phyloP scores from a whole-genome alignment of 2,329 filamentous ascomycete species.

The Trichophyton verrucosum region DNA sequence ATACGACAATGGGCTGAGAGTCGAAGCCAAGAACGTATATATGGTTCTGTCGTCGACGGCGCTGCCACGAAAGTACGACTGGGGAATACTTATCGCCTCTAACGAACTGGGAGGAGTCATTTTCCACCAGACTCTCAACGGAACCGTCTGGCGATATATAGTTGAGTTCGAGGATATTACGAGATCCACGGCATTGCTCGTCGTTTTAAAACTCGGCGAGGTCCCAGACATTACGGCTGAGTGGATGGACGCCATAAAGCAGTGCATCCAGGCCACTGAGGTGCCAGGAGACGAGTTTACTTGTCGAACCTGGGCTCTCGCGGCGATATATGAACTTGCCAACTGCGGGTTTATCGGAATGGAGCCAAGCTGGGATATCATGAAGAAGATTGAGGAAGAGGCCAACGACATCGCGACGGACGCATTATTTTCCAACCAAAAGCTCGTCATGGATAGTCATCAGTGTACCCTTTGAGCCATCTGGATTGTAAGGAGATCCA shows the following conservation, averaged over 20 bases:
- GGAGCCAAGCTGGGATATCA: slow-evolving; percentile 9
- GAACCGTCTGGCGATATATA: slow-evolving; percentile 8
- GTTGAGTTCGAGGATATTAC: slow-evolving; percentile 7
- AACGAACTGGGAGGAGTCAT: slow-evolving; percentile 8
- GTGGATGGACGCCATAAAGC: slow-evolving; percentile 11
- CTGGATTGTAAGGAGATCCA: not conserved
- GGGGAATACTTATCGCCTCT: slow-evolving; percentile 12
- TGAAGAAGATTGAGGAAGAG: slow-evolving; percentile 11
- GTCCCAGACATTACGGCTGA: slow-evolving; percentile 10
- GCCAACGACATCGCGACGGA: slow-evolving; percentile 1
- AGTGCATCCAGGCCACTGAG: slow-evolving; percentile 8
- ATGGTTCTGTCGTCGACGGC: slow-evolving; percentile 9
- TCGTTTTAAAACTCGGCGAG: slow-evolving; percentile 11
- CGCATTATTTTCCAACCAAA: not conserved
- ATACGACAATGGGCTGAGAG: slow-evolving; percentile 1
- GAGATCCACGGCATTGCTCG: slow-evolving; percentile 8
- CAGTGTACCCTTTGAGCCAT: not conserved
- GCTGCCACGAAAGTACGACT: slow-evolving; percentile 8
- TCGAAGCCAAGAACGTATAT: slow-evolving; percentile 13
- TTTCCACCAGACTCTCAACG: slow-evolving; percentile 10
- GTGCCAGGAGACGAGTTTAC: slow-evolving; percentile 9
- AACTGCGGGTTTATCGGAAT: slow-evolving; percentile 12
- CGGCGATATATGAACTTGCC: slow-evolving; percentile 12
- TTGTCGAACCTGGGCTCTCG: slow-evolving; percentile 12
- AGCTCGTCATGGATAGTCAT: not conserved